Evolutionary conservation across 768 basidiomycete species (phyloP), one percentile per base, ranked within the genome.

Genomic region (Hericium erinaceus): DNA sequence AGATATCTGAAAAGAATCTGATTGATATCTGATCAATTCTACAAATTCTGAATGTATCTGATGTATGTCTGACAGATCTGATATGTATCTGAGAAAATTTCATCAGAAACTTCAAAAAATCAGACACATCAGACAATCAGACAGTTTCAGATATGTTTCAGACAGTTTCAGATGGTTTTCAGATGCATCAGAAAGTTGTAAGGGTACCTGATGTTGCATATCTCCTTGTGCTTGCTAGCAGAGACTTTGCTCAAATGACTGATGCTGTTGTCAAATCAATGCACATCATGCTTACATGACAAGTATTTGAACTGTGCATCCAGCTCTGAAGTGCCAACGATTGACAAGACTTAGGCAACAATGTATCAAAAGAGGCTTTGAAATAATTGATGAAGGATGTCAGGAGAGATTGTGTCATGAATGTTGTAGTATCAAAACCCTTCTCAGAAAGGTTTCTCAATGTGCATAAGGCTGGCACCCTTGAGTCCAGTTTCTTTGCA

Each of bases 321-420:
- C 9, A 60, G 50, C 18, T 53, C 52, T 2, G 52, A 13, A 0
- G n/a, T 12, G n/a, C 55, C 44, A 9, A 48, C n/a, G 15, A 58
- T 18, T 2, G 24, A 4, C 10, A n/a, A 22, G 11, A 48, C 15
- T 63, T 63, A 65, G 5, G 10, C 6, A 5, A 61, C 26, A 1
- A 63, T 20, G 39, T 63, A 62, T 39, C 56, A 54, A 22, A 63
- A 18, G 2, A 64, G 39, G 2, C 62, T 60, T 20, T 65, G 58
- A n/a, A 56, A 50, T 0, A 65, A 52, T 51, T 65, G 63, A 44
- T 67, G 65, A 2, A 66, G 60, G 39, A 64, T 56, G 39, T 67
- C 65, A 3, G 65, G 61, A 0, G 57, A 58, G 13, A 67, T 57
- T 11, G 51, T 39, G 8, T 18, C 5, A 41, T 64, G 61, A 11